phyloP scores from a whole-genome alignment of 169 alveolate genomes.

The Plasmodium coatneyi region DNA sequence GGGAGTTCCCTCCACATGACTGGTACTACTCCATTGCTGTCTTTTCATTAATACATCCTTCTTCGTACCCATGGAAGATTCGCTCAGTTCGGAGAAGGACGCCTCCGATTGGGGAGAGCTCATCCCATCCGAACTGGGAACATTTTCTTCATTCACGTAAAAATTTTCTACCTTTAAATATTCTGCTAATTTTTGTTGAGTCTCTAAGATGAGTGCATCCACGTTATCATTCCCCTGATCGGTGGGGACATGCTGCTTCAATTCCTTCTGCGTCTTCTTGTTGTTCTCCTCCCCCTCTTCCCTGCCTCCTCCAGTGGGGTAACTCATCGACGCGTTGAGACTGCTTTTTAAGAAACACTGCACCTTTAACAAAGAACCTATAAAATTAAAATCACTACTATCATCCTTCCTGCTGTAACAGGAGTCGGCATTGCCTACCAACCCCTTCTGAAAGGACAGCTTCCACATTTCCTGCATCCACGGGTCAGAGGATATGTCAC shows the following conservation, averaged over 20 bases:
- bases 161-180: conserved; percentile 32
- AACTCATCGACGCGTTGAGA: conserved; percentile 49
- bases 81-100: not conserved
- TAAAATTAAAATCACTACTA: conserved; percentile 36
- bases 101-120: conserved; percentile 12
- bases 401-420: conserved; percentile 3
- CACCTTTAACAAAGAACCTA: conserved; percentile 18
- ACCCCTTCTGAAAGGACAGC: conserved; percentile 43
- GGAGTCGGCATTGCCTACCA: not conserved
- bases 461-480: conserved; percentile 78
- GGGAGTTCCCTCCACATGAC: not conserved
- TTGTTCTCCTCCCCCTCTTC: not conserved
- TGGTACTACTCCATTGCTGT: not conserved
- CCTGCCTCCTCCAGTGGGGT: not conserved
- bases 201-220: conserved; percentile 29
- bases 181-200: conserved; percentile 69
- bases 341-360: conserved; percentile 51
- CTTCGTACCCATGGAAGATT: not conserved
- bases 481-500: conserved; percentile 62
- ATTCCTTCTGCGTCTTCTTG: not conserved
- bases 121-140: conserved; percentile 1
- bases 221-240: not conserved
- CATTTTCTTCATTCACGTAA: conserved; percentile 31
- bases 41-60: not conserved
- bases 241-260: not conserved